Evolutionary conservation across 352 stramenopile genomes (phyloP), one percentile per base, ranked within the genome.

Genomic region (Phytopythium cucurbitacearum): DNA sequence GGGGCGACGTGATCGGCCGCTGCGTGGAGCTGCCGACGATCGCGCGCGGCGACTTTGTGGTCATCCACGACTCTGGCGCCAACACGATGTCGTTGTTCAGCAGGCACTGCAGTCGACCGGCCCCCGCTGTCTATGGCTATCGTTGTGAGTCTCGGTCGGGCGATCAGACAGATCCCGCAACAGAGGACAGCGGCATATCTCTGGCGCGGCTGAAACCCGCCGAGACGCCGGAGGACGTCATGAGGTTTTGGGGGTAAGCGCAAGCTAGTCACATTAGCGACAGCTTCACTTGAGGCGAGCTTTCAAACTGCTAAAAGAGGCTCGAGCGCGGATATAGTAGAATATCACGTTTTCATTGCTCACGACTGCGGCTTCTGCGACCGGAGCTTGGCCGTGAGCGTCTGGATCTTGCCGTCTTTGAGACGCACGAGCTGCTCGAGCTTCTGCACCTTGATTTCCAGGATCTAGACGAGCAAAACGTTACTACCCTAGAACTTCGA

Each of bases 381-480:
- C n/a, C 83, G 76, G 44, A 93, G 41, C 51, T 93, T 93, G n/a
- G 80, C 77, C 12, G 87, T 73, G 3, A 97, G 71, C 35, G 89
- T 94, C 62, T 94, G 69, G 54, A 98, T 98, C 57, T 98, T 97
- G 57, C 75, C 78, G 49, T 98, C 94, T 62, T 98, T 98, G 2
- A 98, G 67, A 3, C 90, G 83, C 12, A 98, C 77, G 21, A 98
- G 76, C 69, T 98, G 92, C 73, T 98, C 94, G 13, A 98, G 73
- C 65, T 98, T 98, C 46, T 94, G 76, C 16, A 98, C 85, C 70
- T 98, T 98, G 64, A 97, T 89, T 59, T 98, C 89, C 15, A 98
- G 62, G 40, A 98, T 98, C 68, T 96, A 57, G 3, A 12, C 1
- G 15, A 7, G 7, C 40, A 48, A 40, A 12, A 3, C 15, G n/a